Conservation (phyloP, 2,329 filamentous ascomycete species). For the Aspergillus viridinutans region DNA sequence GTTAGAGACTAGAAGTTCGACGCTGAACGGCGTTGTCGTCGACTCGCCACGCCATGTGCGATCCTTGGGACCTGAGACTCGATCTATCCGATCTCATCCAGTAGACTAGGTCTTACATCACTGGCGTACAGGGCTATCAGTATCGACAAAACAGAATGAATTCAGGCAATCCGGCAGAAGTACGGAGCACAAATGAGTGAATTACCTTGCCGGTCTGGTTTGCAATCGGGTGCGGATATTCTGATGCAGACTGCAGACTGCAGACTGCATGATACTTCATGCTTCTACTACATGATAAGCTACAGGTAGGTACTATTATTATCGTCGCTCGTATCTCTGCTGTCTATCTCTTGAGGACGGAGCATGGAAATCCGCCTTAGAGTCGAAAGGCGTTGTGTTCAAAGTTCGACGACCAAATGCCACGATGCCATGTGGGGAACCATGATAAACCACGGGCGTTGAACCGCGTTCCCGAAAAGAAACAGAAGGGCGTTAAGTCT, state of each 20-base stretch:
- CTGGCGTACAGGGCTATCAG: constrained; percentile 5
- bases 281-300: background rate
- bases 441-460: constrained; percentile 18
- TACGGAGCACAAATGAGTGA: constrained; percentile 5
- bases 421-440: constrained; percentile 13
- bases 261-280: background rate
- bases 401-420: background rate
- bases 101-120: background rate
- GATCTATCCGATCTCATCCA: background rate
- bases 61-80: background rate
- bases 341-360: background rate
- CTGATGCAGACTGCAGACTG: background rate
- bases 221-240: constrained; percentile 2
- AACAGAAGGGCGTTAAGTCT: constrained; percentile 13
- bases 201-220: constrained; percentile 5
- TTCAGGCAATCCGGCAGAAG: constrained; percentile 15
- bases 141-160: constrained; percentile 2
- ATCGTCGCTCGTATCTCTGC: background rate
- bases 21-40: background rate
- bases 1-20: background rate
- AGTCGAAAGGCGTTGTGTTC: background rate
- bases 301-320: too few relatives aligned
- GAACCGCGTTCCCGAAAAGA: constrained; percentile 21
- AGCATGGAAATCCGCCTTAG: background rate
- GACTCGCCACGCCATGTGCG: background rate